Percentiles rank a stretch among this genome's conserved stretches.
Evolutionary conservation across 352 stramenopile genomes (phyloP).

Genomic region (Globisporangium nunn): DNA sequence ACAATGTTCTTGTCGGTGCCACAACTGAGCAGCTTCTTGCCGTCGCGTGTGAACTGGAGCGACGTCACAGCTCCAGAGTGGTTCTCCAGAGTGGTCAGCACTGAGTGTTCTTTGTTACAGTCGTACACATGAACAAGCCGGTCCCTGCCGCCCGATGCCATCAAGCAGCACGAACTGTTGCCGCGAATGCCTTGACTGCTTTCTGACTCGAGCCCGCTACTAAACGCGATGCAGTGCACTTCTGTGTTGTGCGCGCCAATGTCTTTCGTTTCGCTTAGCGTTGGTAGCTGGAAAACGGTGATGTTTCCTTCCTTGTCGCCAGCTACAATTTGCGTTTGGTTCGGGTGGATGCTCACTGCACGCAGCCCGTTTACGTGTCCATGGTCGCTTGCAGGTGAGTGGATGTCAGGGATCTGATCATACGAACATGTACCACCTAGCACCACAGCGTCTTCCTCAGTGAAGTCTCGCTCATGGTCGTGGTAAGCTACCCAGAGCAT

Average conservation of each 20-base stretch:
- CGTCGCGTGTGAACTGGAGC: slow-evolving; percentile 66
- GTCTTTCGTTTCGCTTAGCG: slow-evolving; percentile 21
- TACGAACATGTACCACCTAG: slow-evolving; percentile 53
- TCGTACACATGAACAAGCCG: slow-evolving; percentile 80
- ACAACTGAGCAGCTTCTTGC: slow-evolving; percentile 54
- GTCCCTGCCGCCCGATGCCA: slow-evolving; percentile 77
- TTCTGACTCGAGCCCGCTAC: slow-evolving; percentile 9
- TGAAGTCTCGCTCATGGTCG: slow-evolving; percentile 33
- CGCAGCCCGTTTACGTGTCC: slow-evolving; percentile 36
- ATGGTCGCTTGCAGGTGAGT: slow-evolving; percentile 26
- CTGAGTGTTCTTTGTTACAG: slow-evolving; percentile 23
- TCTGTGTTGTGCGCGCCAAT: slow-evolving; percentile 64
- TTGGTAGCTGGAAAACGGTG: slow-evolving; percentile 34
- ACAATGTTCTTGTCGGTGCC: slow-evolving; percentile 71
- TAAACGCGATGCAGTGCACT: slow-evolving; percentile 62
- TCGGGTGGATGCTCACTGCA: slow-evolving; percentile 40
- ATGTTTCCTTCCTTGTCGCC: slow-evolving; percentile 74
- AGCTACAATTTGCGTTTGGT: slow-evolving; percentile 51
- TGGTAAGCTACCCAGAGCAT: slow-evolving; percentile 69
- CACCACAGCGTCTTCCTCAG: slow-evolving; percentile 29
- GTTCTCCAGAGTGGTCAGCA: slow-evolving; percentile 59
- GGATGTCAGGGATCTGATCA: slow-evolving; percentile 30
- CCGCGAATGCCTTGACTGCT: not conserved
- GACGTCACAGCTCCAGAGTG: slow-evolving; percentile 65
- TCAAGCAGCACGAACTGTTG: slow-evolving; percentile 11